phyloP scores from a whole-genome alignment of 257 asterid genomes.

The Leonotis leonurus region DNA sequence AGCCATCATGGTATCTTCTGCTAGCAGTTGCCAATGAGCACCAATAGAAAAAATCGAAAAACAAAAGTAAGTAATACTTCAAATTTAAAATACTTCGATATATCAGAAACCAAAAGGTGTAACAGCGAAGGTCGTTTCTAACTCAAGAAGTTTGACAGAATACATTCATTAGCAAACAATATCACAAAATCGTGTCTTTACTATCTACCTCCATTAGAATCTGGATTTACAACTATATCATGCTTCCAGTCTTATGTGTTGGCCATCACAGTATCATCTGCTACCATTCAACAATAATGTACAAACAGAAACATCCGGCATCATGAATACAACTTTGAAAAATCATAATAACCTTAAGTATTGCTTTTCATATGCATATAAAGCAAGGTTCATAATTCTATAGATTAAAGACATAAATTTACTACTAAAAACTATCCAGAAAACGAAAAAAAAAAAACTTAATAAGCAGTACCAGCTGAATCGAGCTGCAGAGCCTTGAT shows the following conservation, averaged over 20 bases:
- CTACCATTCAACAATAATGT: slow-evolving; percentile 24
- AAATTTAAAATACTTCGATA: too few relatives aligned
- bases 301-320: neutral
- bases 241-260: slow-evolving; percentile 3
- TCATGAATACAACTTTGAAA: neutral
- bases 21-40: neutral
- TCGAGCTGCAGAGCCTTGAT: slow-evolving; percentile 87
- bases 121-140: neutral
- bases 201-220: slow-evolving; percentile 2
- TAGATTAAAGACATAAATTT: too few relatives aligned
- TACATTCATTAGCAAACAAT: neutral
- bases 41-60: neutral
- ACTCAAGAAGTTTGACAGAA: neutral
- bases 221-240: slow-evolving; percentile 6
- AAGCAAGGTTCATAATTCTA: too few relatives aligned
- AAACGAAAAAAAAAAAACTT: neutral
- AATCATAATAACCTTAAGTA: neutral
- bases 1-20: slow-evolving; percentile 22
- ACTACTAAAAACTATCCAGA: neutral
- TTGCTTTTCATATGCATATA: neutral
- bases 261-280: slow-evolving; percentile 22
- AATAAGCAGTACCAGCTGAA: slow-evolving; percentile 48
- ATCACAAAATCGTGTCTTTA: neutral
- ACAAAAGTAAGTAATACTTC: neutral
- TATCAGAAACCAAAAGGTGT: neutral